phyloP scores from a whole-genome alignment of 495 filamentous ascomycete genomes.

The Xylaria grammica region DNA sequence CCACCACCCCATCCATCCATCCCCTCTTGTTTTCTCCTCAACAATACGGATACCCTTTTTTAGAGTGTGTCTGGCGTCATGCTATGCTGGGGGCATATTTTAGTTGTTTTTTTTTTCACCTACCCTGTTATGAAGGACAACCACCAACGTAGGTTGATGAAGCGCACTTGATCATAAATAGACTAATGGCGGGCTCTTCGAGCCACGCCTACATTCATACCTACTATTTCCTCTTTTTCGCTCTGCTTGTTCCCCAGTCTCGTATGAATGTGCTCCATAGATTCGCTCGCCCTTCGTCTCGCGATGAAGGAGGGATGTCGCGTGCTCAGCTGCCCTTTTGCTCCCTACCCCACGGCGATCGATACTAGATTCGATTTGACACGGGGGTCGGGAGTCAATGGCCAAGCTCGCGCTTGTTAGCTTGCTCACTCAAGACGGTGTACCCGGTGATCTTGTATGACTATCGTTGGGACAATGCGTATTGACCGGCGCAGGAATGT shows the following conservation, averaged over 20 bases:
- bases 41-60: slow-evolving; percentile 33
- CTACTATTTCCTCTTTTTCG: background rate
- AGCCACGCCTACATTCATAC: background rate
- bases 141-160: background rate
- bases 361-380: background rate
- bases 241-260: background rate
- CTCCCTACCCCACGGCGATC: background rate
- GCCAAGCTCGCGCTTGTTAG: too few species aligned
- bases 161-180: slow-evolving; percentile 24
- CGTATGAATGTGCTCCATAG: background rate
- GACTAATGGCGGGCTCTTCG: slow-evolving; percentile 25
- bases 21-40: background rate
- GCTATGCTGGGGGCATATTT: slow-evolving; percentile 25
- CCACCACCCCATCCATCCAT: background rate
- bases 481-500: background rate
- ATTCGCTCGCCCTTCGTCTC: background rate
- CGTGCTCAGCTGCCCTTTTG: background rate
- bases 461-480: background rate
- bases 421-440: background rate
- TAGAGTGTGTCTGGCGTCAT: slow-evolving; percentile 35
- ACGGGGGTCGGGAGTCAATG: background rate
- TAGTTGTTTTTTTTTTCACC: slow-evolving; percentile 22
- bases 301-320: background rate
- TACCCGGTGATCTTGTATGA: background rate
- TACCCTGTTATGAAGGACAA: background rate